Percentiles rank a stretch among this genome's conserved stretches.
phyloP scores from a whole-genome alignment of 2,329 filamentous ascomycete genomes.

The Ascosphaera pollenicola region DNA sequence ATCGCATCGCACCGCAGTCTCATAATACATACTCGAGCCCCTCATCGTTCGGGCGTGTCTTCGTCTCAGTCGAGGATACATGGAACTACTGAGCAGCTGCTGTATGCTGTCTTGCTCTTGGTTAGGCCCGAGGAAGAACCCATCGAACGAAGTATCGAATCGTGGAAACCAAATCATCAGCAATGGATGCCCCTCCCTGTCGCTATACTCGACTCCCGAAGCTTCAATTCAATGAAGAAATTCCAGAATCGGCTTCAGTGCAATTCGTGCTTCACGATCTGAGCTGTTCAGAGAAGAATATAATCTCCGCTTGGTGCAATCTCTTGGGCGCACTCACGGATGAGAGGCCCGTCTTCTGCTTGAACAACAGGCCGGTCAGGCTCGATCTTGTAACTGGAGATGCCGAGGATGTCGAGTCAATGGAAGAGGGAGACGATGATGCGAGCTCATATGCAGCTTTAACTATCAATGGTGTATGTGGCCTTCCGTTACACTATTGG shows the following conservation, averaged over 20 bases:
- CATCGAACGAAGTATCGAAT: too few relatives aligned
- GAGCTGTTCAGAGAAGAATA: constrained; percentile 6
- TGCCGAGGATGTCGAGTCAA: constrained; percentile 5
- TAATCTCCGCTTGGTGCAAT: constrained; percentile 9
- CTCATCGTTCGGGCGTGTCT: too few relatives aligned
- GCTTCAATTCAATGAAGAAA: not conserved
- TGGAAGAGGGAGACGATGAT: constrained; percentile 1
- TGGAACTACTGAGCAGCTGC: too few relatives aligned
- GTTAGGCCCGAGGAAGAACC: too few relatives aligned
- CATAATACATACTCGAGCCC: too few relatives aligned
- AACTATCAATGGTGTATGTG: constrained; percentile 7
- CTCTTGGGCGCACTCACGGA: constrained; percentile 13
- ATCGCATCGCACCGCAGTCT: too few relatives aligned
- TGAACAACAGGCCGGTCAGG: constrained; percentile 11
- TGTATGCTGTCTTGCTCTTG: too few relatives aligned
- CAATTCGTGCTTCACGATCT: not conserved
- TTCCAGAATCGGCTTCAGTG: not conserved
- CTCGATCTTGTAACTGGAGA: constrained; percentile 7
- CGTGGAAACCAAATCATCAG: not conserved
- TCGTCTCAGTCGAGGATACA: too few relatives aligned
- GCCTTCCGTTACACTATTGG: not conserved
- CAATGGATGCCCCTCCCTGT: not conserved
- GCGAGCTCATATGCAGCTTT: constrained; percentile 9
- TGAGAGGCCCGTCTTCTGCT: constrained; percentile 12
- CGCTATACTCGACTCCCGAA: not conserved